These are phyloP conservation scores for Gleditsia sinensis DNA, from an alignment of 306 rosid species.

Conservation along the genomic window DNA sequence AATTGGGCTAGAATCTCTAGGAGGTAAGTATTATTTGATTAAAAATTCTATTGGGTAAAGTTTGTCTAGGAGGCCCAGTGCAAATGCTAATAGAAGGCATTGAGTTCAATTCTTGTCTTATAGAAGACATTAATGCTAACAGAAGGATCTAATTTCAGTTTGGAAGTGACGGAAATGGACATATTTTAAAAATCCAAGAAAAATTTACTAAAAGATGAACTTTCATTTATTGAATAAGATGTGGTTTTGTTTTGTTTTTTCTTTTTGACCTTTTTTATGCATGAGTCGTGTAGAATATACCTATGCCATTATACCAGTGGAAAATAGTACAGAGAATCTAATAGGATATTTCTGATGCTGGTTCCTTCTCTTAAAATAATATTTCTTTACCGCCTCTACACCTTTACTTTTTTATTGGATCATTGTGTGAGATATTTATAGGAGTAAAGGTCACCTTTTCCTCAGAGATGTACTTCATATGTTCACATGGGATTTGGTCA, in stretches of 20 bases:
- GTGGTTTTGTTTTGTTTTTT: too few species aligned
- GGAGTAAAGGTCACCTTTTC: not conserved
- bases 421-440: not conserved
- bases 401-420: not conserved
- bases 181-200: not conserved
- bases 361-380: not conserved
- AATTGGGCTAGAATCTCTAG: not conserved
- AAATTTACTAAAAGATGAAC: not conserved
- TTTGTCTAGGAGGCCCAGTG: not conserved
- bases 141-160: not conserved
- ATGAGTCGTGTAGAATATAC: not conserved
- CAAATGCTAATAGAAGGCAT: not conserved
- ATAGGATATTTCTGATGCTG: not conserved
- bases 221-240: not conserved
- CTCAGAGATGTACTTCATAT: not conserved
- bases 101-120: too few species aligned
- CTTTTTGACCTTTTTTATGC: too few species aligned
- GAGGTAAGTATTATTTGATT: not conserved
- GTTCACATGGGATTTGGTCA: not conserved
- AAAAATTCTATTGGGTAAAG: not conserved
- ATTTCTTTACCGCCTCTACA: not conserved
- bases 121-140: not conserved
- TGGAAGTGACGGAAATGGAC: too few species aligned
- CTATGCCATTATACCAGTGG: not conserved
- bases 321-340: not conserved